These are phyloP conservation scores for Tritrichomonas foetus DNA, from an alignment of 208 protist species.

Conservation along the genomic window DNA sequence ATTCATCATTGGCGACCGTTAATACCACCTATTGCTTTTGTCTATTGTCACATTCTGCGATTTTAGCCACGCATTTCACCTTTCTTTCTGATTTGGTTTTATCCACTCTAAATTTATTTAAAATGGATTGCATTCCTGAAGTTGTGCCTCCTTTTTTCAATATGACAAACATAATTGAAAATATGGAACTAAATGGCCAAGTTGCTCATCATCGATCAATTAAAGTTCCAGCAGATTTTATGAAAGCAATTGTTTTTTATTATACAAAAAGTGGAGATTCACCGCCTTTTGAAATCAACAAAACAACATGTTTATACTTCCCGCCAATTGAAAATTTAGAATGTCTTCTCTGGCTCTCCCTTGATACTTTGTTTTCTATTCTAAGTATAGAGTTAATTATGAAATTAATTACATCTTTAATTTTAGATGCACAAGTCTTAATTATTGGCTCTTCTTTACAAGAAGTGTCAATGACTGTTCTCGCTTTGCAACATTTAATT, in stretches of 20 bases:
- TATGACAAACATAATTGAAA: not conserved
- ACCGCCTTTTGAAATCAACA: too few species aligned
- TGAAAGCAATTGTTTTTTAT: not conserved
- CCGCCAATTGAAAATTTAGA: too few species aligned
- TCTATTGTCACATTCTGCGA: not conserved
- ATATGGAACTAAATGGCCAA: not conserved
- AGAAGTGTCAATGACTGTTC: not conserved
- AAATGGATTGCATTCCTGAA: too few species aligned
- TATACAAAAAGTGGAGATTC: too few species aligned
- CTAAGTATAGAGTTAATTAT: not conserved
- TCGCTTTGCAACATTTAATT: not conserved
- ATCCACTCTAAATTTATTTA: too few species aligned
- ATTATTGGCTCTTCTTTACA: not conserved
- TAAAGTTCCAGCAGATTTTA: not conserved
- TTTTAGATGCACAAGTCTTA: not conserved
- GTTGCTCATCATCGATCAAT: not conserved
- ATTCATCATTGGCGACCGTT: not conserved
- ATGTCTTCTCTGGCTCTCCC: not conserved
- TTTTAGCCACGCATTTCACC: not conserved
- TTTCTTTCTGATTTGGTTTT: too few species aligned
- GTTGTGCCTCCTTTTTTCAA: too few species aligned
- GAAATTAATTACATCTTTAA: not conserved
- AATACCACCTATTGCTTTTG: not conserved
- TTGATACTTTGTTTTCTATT: not conserved
- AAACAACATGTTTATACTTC: too few species aligned